Conservation (phyloP, 2,329 filamentous ascomycete genomes). For the Aspergillus flavus region DNA sequence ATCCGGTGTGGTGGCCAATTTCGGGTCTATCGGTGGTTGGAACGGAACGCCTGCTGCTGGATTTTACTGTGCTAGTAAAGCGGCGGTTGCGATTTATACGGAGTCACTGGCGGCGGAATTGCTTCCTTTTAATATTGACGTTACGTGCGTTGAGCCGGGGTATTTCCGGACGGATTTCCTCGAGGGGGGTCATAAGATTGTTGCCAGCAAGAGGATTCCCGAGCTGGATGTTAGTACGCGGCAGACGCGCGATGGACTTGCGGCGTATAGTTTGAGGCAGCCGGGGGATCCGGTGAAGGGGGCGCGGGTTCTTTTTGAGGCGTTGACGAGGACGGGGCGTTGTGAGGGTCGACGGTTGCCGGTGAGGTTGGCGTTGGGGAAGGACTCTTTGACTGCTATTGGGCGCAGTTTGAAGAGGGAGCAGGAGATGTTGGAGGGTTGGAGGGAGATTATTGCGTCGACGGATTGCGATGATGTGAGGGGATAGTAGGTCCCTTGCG, state of each 20-base stretch:
- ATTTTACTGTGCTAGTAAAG: constrained; percentile 50
- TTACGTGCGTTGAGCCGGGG: constrained; percentile 22
- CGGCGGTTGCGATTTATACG: constrained; percentile 22
- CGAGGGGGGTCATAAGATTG: constrained; percentile 5
- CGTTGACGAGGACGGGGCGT: not conserved
- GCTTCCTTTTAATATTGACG: constrained; percentile 18
- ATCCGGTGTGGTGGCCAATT: constrained; percentile 43
- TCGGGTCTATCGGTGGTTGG: constrained; percentile 53
- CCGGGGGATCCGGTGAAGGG: constrained; percentile 16
- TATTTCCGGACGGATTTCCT: constrained; percentile 23
- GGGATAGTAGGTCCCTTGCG: not conserved
- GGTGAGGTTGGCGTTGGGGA: too few relatives aligned
- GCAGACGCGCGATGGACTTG: constrained; percentile 2
- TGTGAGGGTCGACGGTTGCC: too few relatives aligned
- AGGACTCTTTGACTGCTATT: constrained; percentile 12
- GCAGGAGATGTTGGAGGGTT: constrained; percentile 10
- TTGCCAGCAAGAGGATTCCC: not conserved
- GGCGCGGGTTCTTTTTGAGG: constrained; percentile 16
- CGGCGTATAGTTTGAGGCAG: constrained; percentile 6
- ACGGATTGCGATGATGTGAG: constrained; percentile 17
- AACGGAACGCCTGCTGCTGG: constrained; percentile 33
- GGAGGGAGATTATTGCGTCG: constrained; percentile 11
- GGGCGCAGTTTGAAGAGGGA: constrained; percentile 6
- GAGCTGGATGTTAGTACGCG: not conserved
- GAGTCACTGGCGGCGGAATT: constrained; percentile 15